phyloP scores from a whole-genome alignment of 116 monocot species.

The Zostera marina region DNA sequence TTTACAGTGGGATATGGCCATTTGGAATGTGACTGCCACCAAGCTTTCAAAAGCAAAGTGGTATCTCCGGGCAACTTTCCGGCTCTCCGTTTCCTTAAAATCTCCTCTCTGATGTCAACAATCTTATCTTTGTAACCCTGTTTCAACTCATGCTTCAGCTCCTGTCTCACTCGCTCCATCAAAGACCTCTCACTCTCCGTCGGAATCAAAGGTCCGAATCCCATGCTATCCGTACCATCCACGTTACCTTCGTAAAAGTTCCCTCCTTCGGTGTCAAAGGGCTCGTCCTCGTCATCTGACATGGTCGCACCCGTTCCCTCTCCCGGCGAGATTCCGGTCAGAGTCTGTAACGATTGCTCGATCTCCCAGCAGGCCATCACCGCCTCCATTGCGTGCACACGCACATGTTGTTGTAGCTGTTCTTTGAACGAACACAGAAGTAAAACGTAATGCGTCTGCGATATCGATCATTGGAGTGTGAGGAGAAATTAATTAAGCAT shows the following conservation, averaged over 20 bases:
- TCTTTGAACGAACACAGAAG: constrained; percentile 75
- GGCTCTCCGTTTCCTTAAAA: constrained; percentile 52
- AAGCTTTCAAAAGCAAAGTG: constrained; percentile 49
- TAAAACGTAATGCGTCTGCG: constrained; percentile 59
- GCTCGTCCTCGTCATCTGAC: constrained; percentile 79
- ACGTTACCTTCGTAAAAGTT: constrained; percentile 55
- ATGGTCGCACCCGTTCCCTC: constrained; percentile 85
- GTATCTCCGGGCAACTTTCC: constrained; percentile 62
- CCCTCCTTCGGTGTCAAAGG: constrained; percentile 45
- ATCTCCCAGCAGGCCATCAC: constrained; percentile 90
- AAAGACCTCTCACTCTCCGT: constrained; percentile 23
- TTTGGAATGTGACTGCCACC: constrained; percentile 79
- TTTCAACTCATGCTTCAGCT: constrained; percentile 52
- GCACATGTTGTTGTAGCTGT: constrained; percentile 74
- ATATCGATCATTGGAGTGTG: background rate
- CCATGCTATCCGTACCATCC: constrained; percentile 61
- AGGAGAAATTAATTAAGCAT: background rate
- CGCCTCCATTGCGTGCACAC: constrained; percentile 83
- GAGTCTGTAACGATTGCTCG: constrained; percentile 62
- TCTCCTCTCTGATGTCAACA: constrained; percentile 60
- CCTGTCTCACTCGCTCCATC: constrained; percentile 22
- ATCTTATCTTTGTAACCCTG: constrained; percentile 76
- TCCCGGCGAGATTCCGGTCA: constrained; percentile 73
- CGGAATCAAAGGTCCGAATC: constrained; percentile 47
- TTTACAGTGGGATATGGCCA: constrained; percentile 68